These are phyloP conservation scores for Lagenaria siceraria DNA, from an alignment of 306 rosid genomes.

Conservation along the genomic window DNA sequence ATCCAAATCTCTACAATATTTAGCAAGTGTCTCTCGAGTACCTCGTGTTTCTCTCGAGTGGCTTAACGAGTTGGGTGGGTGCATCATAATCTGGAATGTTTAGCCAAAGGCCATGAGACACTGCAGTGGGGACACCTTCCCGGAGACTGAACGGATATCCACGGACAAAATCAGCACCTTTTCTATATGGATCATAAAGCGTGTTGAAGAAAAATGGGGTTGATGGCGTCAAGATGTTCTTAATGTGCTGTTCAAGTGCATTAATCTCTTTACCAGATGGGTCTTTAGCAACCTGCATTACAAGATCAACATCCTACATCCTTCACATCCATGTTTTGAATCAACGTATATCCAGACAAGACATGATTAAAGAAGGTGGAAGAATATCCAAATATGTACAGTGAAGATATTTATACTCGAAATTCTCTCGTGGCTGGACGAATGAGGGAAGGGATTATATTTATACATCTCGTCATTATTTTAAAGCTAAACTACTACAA, in stretches of 20 bases:
- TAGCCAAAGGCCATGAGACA: conserved; percentile 84
- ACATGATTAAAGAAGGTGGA: background rate
- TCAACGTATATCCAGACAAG: background rate
- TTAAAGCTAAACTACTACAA: background rate
- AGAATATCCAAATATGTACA: background rate
- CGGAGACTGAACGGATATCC: conserved; percentile 80
- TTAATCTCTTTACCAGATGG: conserved; percentile 67
- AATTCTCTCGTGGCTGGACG: background rate
- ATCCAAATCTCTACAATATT: background rate
- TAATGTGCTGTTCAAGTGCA: conserved; percentile 67
- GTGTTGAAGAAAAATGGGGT: conserved; percentile 82
- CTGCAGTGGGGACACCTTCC: conserved; percentile 64
- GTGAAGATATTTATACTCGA: background rate
- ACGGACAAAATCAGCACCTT: conserved; percentile 71
- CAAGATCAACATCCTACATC: background rate
- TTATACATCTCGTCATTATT: too few relatives aligned
- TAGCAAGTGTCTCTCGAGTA: conserved; percentile 2
- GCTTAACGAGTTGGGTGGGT: conserved; percentile 86
- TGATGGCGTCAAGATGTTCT: conserved; percentile 61
- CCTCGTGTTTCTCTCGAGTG: conserved; percentile 70
- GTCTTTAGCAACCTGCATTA: conserved; percentile 63
- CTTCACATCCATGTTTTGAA: background rate
- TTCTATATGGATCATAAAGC: conserved; percentile 74
- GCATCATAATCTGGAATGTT: conserved; percentile 87
- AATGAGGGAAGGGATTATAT: too few relatives aligned